Conservation (phyloP, 1,139 yeast species). For the Taphrina wiesneri region DNA sequence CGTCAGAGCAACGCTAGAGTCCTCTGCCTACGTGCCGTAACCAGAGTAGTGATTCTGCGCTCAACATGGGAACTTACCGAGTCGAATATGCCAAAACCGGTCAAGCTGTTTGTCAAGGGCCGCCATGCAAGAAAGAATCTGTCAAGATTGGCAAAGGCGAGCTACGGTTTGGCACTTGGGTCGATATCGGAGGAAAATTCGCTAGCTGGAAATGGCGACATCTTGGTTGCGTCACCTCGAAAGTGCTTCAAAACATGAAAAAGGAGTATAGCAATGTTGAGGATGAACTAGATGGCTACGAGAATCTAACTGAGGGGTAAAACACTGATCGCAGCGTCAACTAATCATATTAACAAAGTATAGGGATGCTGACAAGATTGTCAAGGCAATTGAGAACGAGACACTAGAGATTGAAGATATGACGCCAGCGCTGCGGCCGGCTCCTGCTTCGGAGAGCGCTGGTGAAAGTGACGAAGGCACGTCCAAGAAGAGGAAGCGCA, state of each 20-base stretch:
- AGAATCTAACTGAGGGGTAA: slow-evolving; percentile 4
- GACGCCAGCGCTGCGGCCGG: slow-evolving; percentile 10
- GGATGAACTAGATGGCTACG: slow-evolving; percentile 20
- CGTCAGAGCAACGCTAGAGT: no score
- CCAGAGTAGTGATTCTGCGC: no score
- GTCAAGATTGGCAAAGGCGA: slow-evolving; percentile 30
- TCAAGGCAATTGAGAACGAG: slow-evolving; percentile 5
- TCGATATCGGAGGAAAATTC: slow-evolving; percentile 5
- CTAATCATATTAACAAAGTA: background rate
- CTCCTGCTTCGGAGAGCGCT: background rate
- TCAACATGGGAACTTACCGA: background rate
- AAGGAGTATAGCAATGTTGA: slow-evolving; percentile 5
- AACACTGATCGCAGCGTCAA: background rate
- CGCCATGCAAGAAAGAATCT: slow-evolving; percentile 16
- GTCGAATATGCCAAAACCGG: slow-evolving; percentile 24
- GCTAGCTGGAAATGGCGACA: slow-evolving; percentile 29
- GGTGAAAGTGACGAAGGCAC: background rate
- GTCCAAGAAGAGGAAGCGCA: slow-evolving; percentile 5
- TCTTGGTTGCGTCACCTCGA: slow-evolving; percentile 25
- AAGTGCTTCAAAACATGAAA: slow-evolving; percentile 19
- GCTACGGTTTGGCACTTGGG: slow-evolving; percentile 30
- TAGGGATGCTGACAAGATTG: slow-evolving; percentile 7
- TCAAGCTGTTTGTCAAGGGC: slow-evolving; percentile 23
- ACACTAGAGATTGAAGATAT: slow-evolving; percentile 2
- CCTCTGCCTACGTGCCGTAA: no score